These are phyloP conservation scores for Candida tammaniensis DNA, from an alignment of 805 yeast species.

Conservation along the genomic window DNA sequence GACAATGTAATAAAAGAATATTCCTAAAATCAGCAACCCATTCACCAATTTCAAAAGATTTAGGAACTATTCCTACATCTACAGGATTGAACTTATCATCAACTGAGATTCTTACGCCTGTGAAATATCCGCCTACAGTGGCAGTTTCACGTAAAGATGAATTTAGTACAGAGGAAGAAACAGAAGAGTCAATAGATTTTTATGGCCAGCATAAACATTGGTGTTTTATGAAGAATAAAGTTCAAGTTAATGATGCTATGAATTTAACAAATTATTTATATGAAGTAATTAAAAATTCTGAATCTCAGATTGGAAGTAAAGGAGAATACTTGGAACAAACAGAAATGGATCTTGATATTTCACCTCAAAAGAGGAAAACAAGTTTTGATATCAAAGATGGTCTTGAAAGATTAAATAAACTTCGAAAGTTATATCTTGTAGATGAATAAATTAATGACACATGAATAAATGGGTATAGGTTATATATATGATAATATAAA, in stretches of 20 bases:
- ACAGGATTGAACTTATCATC: constrained; percentile 18
- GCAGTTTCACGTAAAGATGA: constrained; percentile 17
- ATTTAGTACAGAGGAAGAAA: constrained; percentile 16
- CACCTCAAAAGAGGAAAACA: constrained; percentile 3
- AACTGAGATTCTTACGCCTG: constrained; percentile 28
- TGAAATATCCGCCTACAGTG: constrained; percentile 22
- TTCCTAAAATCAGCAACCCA: constrained; percentile 21
- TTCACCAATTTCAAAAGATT: constrained; percentile 7
- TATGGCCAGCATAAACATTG: constrained; percentile 32
- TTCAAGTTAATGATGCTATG: background rate
- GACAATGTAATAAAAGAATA: constrained; percentile 34
- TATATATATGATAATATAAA: background rate
- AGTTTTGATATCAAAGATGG: constrained; percentile 31
- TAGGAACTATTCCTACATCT: constrained; percentile 4
- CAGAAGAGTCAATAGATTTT: constrained; percentile 20
- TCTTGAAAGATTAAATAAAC: constrained; percentile 29
- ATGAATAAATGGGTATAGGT: background rate
- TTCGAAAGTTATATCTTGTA: constrained; percentile 32
- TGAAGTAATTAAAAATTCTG: constrained; percentile 20
- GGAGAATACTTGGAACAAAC: constrained; percentile 20
- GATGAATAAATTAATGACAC: constrained; percentile 1
- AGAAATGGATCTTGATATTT: constrained; percentile 13
- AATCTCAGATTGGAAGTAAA: constrained; percentile 20
- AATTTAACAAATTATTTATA: constrained; percentile 21
- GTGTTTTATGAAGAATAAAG: constrained; percentile 26